These are phyloP conservation scores for Amoebophrya sp. DNA, from an alignment of 169 alveolate genomes.

Conservation along the genomic window DNA sequence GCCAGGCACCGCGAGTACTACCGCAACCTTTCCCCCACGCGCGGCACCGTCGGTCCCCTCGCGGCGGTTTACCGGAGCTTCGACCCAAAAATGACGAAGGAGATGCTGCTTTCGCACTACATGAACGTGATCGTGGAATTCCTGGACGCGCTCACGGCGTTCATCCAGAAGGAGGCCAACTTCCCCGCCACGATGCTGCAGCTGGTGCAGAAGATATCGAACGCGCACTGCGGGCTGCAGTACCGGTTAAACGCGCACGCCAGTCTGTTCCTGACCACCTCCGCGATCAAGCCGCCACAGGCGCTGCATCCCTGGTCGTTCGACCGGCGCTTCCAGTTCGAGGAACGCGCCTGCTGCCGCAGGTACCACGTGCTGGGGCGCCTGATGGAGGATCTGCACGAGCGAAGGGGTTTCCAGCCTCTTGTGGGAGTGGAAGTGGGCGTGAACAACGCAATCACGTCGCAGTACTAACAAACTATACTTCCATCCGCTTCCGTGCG, in stretches of 20 bases:
- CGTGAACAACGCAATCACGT: neutral
- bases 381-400: neutral
- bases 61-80: neutral
- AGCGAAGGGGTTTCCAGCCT: neutral
- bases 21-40: neutral
- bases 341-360: conserved; percentile 3
- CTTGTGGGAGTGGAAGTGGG: neutral
- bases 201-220: neutral
- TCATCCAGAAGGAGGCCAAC: neutral
- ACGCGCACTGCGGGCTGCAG: neutral
- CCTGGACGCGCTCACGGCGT: neutral
- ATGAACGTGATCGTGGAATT: neutral
- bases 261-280: neutral
- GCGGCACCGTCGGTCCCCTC: neutral
- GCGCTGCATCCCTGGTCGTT: neutral
- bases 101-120: neutral
- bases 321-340: neutral
- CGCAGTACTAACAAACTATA: neutral
- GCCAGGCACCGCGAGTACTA: neutral
- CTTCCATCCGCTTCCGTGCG: no score
- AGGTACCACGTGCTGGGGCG: neutral
- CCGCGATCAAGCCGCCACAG: neutral
- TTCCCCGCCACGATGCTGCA: neutral
- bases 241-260: neutral
- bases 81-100: neutral